Percentiles rank a stretch among this genome's conserved stretches.
These are phyloP conservation scores for Candida saitoana DNA, from an alignment of 805 yeast species.

Conservation along the genomic window DNA sequence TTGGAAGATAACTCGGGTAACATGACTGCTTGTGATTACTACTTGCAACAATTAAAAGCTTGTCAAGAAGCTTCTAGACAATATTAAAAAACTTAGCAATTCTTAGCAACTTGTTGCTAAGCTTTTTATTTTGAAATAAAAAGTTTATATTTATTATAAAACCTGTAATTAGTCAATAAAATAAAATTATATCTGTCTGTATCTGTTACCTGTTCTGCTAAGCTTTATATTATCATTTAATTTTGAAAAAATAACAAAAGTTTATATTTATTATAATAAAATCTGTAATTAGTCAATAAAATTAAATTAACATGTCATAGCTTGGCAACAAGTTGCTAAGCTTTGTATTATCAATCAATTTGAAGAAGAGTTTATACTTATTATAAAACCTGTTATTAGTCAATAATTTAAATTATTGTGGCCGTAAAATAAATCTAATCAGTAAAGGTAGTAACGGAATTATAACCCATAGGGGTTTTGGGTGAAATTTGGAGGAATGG, in stretches of 20 bases:
- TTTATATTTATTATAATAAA: background rate
- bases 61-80: constrained; percentile 91
- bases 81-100: constrained; percentile 43
- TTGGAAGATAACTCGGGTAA: constrained; percentile 90
- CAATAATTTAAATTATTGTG: background rate
- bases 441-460: too few species aligned
- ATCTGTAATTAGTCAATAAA: background rate
- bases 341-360: background rate
- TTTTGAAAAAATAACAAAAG: background rate
- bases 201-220: background rate
- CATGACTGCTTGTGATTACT: constrained; percentile 95
- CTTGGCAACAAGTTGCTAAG: too few species aligned
- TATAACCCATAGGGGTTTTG: background rate
- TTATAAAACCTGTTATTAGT: background rate
- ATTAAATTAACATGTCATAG: background rate
- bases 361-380: background rate
- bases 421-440: too few species aligned
- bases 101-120: too few species aligned
- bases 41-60: constrained; percentile 94
- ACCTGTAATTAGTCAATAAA: background rate
- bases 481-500: too few species aligned
- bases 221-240: background rate
- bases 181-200: background rate
- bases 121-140: background rate
- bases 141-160: background rate